These are phyloP conservation scores for Leccinum griseonigrum DNA, from an alignment of 1,284 basidiomycete genomes.

Conservation along the genomic window DNA sequence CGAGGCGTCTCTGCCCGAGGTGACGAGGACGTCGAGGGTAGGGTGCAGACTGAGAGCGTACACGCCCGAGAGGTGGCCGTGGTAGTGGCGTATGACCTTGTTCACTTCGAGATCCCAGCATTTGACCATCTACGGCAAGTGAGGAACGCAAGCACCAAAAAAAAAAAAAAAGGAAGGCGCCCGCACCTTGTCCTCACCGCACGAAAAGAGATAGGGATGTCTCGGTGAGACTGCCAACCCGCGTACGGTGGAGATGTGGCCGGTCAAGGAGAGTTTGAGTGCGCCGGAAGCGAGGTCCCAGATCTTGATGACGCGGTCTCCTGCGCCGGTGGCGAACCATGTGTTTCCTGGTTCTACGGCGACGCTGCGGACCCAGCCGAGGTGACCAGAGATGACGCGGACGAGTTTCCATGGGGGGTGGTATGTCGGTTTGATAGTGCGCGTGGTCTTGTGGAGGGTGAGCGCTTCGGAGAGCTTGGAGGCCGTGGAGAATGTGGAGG, in stretches of 20 bases:
- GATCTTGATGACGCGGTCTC: slow-evolving; percentile 98
- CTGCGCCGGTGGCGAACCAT: slow-evolving; percentile 98
- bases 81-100: slow-evolving; percentile 98
- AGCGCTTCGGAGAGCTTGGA: slow-evolving; percentile 81
- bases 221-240: slow-evolving; percentile 90
- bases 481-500: slow-evolving; percentile 64
- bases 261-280: slow-evolving; percentile 92
- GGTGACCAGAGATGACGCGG: slow-evolving; percentile 95
- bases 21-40: slow-evolving; percentile 93
- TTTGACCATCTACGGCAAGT: slow-evolving; percentile 78
- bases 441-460: slow-evolving; percentile 85
- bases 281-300: slow-evolving; percentile 98
- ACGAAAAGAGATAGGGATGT: slow-evolving; percentile 97
- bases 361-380: slow-evolving; percentile 97
- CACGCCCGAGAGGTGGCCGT: slow-evolving; percentile 96
- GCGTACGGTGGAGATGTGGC: slow-evolving; percentile 96
- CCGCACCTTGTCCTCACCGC: slow-evolving; percentile 94
- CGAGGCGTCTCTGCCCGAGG: slow-evolving; percentile 91
- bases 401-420: slow-evolving; percentile 96
- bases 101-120: slow-evolving; percentile 99
- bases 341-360: slow-evolving; percentile 97
- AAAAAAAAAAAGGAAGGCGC: background rate
- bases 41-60: slow-evolving; percentile 91
- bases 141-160: background rate
- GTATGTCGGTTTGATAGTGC: slow-evolving; percentile 91